A percentile compares a stretch with the other conserved stretches of the same genome.
Evolutionary conservation across 1,284 basidiomycete species (phyloP).

Genomic region (Boletus hoseneyae): DNA sequence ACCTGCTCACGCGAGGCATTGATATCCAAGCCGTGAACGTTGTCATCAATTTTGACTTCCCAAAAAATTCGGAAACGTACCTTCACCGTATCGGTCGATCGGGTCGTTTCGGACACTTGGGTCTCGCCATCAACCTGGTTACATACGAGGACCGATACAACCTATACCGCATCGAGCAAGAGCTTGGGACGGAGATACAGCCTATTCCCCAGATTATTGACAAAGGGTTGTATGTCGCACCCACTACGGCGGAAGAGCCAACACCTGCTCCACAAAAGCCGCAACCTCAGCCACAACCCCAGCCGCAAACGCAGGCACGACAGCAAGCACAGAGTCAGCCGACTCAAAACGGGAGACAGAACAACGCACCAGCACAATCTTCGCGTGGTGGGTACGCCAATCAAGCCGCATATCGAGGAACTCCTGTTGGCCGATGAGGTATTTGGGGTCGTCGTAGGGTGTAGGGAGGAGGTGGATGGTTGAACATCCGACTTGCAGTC

Average conservation of each 20-base stretch:
- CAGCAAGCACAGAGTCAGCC: constrained; percentile 22
- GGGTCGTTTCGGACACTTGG: constrained; percentile 95
- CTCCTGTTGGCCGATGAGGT: constrained; percentile 30
- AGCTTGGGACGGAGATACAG: constrained; percentile 96
- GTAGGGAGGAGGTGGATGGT: constrained; percentile 1
- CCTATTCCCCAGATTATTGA: constrained; percentile 93
- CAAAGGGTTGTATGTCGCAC: constrained; percentile 89
- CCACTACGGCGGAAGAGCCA: constrained; percentile 50
- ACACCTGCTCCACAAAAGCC: constrained; percentile 38
- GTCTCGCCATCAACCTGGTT: constrained; percentile 94
- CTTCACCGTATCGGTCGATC: constrained; percentile 97
- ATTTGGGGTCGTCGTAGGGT: not conserved
- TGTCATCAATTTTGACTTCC: constrained; percentile 99
- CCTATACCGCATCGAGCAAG: constrained; percentile 96
- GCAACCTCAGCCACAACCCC: constrained; percentile 34
- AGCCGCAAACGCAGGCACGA: constrained; percentile 22
- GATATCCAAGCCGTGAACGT: constrained; percentile 99
- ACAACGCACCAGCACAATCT: constrained; percentile 20
- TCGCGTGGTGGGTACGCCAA: constrained; percentile 23
- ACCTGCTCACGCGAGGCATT: constrained; percentile 97
- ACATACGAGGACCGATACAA: constrained; percentile 98
- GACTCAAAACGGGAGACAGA: constrained; percentile 30
- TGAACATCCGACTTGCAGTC: constrained; percentile 15
- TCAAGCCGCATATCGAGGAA: constrained; percentile 27
- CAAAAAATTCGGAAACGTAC: constrained; percentile 98